These are phyloP conservation scores for Podaxis mareebaensis DNA, from an alignment of 768 basidiomycete species.

Conservation along the genomic window DNA sequence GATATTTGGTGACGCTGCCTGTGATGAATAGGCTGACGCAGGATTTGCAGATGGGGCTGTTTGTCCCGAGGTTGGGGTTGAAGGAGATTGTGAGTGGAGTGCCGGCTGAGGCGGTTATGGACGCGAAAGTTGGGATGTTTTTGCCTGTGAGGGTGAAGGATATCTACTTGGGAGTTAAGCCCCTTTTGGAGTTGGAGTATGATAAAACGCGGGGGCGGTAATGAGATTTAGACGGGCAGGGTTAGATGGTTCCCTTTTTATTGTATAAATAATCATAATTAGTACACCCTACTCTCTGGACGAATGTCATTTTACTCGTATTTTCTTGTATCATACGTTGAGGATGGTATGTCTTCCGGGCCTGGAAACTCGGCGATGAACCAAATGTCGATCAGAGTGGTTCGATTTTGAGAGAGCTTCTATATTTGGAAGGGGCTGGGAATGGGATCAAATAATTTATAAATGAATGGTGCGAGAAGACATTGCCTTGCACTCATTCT, in stretches of 20 bases:
- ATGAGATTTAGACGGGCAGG: background rate
- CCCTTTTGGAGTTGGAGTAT: slow-evolving; percentile 22
- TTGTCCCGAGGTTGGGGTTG: slow-evolving; percentile 27
- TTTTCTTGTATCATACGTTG: background rate
- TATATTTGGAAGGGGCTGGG: slow-evolving; percentile 22
- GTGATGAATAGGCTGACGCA: slow-evolving; percentile 17
- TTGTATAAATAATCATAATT: slow-evolving; percentile 7
- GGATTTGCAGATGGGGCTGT: slow-evolving; percentile 19
- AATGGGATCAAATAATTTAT: slow-evolving; percentile 13
- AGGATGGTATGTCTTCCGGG: background rate
- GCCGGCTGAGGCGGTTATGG: background rate
- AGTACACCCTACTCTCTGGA: background rate
- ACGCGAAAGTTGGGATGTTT: background rate
- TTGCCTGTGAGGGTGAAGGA: slow-evolving; percentile 27
- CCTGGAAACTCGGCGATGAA: background rate
- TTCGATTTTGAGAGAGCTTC: slow-evolving; percentile 32
- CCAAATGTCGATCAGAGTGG: slow-evolving; percentile 21
- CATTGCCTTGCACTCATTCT: slow-evolving; percentile 8
- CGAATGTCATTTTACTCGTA: background rate
- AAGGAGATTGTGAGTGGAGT: slow-evolving; percentile 14
- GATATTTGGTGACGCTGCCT: slow-evolving; percentile 19
- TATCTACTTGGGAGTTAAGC: slow-evolving; percentile 30
- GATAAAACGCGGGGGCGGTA: background rate
- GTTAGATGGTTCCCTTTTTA: background rate
- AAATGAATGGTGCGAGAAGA: slow-evolving; percentile 16